Evolutionary conservation across 2,329 filamentous ascomycete species (phyloP), one percentile per base, ranked within the genome.

Genomic region (Chrysoporthe puriensis): DNA sequence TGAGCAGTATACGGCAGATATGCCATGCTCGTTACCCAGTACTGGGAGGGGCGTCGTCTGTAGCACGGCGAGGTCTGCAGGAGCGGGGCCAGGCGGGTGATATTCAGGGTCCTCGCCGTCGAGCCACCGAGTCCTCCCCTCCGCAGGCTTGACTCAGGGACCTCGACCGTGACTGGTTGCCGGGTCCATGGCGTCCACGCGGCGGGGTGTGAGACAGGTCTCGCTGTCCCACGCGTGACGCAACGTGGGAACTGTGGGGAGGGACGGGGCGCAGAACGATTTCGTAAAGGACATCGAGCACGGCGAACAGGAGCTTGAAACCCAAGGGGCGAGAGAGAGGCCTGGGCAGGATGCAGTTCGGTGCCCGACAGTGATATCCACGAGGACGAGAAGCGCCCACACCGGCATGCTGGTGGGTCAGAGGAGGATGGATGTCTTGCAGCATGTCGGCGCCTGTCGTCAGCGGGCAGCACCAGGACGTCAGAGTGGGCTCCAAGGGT

Each of bases 331-430:
- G n/a, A 13, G 16, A 26, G 50, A 57, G 34, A 26, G 32, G 54
- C 18, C 54, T 36, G 54, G 54, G n/a, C 34, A 40, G 11, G 54
- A 40, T 57, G 34, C 54, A 57, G 54, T 57, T 57, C 54, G 54
- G 54, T 57, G 54, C 54, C 54, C 54, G 54, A 57, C 40, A 4
- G n/a, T 40, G 54, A 4, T 40, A n/a, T 57, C 54, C 54, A 18
- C 50, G 50, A 54, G 50, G 26, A 9, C 36, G 36, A 40, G 36
- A 32, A 8, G 16, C 26, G 50, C 50, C 50, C 13, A 5, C n/a
- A 13, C 5, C 34, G 34, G 54, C 54, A 26, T 57, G 26, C 26
- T 16, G 50, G 26, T 1, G 13, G 26, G 50, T 5, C 36, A 2
- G n/a, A 32, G 48, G 11, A 11, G n/a, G 52, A 16, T 32, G 26